phyloP scores from a whole-genome alignment of 164 flowering plant genomes.

The Vitis cinerea region DNA sequence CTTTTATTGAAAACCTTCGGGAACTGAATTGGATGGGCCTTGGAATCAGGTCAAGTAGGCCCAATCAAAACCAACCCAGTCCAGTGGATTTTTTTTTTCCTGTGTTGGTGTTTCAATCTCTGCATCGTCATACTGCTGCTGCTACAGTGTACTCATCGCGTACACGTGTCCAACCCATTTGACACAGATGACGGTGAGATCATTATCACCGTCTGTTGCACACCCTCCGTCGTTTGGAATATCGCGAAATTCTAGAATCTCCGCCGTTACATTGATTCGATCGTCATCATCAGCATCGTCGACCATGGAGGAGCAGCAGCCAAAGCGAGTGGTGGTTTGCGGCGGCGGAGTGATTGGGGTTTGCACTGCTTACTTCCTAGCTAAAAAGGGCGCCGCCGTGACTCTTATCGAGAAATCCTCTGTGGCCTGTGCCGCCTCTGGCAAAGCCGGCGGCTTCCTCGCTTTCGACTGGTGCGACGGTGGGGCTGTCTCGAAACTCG shows the following conservation, averaged over 20 bases:
- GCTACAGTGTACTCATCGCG: background rate
- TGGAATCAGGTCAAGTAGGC: too few species aligned
- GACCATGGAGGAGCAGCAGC: conserved; percentile 10
- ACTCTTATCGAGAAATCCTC: conserved; percentile 82
- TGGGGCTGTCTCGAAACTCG: conserved; percentile 60
- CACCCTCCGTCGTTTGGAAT: background rate
- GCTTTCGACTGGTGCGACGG: conserved; percentile 96
- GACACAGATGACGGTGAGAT: conserved; percentile 5
- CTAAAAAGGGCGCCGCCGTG: conserved; percentile 69
- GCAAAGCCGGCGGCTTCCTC: conserved; percentile 94
- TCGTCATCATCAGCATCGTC: conserved; percentile 17
- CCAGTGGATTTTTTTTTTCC: too few species aligned
- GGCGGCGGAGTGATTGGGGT: conserved; percentile 97
- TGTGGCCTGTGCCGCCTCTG: conserved; percentile 93
- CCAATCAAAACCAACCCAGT: too few species aligned
- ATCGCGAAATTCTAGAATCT: background rate
- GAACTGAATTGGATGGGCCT: too few species aligned
- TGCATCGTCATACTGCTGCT: background rate
- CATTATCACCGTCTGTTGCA: background rate
- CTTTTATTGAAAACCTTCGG: too few species aligned
- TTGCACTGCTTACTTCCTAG: conserved; percentile 86
- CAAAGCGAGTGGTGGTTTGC: conserved; percentile 66
- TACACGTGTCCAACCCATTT: conserved; percentile 3
- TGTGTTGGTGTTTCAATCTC: background rate
- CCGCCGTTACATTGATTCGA: conserved; percentile 6